Conservation (phyloP, 176 grass and related monocot species). For the Carex pumila region DNA sequence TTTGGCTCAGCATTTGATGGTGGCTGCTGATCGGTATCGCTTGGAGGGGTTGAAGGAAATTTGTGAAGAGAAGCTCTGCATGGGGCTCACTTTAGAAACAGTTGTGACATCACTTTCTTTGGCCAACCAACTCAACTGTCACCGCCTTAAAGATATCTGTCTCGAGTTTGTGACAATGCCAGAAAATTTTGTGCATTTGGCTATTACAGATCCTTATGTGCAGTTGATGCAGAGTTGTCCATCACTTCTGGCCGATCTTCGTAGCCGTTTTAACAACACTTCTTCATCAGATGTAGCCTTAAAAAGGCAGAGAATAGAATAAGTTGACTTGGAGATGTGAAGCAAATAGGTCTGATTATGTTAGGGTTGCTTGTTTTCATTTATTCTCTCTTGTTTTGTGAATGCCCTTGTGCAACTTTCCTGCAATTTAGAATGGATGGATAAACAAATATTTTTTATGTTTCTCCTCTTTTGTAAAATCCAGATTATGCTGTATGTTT, state of each 20-base stretch:
- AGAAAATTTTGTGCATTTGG: slow-evolving; percentile 9
- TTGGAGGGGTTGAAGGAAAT: slow-evolving; percentile 34
- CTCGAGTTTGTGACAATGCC: slow-evolving; percentile 8
- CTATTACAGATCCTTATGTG: not conserved
- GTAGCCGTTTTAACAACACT: not conserved
- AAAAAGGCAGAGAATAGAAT: slow-evolving; percentile 3
- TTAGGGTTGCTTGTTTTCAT: not conserved
- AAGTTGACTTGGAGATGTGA: not conserved
- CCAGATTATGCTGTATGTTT: not conserved
- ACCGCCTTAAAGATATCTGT: slow-evolving; percentile 22
- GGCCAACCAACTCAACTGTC: slow-evolving; percentile 1
- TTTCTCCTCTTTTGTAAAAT: not conserved
- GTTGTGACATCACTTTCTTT: slow-evolving; percentile 2
- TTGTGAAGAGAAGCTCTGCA: slow-evolving; percentile 29
- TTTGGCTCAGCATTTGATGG: slow-evolving; percentile 37
- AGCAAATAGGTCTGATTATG: not conserved
- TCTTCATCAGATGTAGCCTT: not conserved
- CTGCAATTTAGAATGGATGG: not conserved
- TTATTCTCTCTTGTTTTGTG: not conserved
- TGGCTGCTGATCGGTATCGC: slow-evolving; percentile 42
- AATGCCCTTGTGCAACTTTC: not conserved
- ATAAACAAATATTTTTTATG: not conserved
- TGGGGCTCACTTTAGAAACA: not conserved
- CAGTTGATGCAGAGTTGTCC: slow-evolving; percentile 23
- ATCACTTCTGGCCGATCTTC: slow-evolving; percentile 17